Base-by-base conservation (phyloP, 257 asterid species). In the Nicotiana sylvestris region DNA sequence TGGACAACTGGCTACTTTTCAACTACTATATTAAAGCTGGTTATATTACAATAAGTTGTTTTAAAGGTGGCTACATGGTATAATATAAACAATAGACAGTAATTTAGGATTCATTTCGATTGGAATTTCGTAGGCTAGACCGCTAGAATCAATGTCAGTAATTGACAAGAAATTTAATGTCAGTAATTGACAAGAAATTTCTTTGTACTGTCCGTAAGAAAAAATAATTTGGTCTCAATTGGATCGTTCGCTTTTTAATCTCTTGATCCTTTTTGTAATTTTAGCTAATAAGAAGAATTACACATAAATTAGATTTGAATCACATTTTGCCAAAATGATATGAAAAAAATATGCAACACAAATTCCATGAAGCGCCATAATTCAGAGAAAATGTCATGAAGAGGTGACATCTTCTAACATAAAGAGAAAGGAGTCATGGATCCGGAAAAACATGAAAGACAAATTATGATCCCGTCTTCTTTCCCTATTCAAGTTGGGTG, bases 291-390 rank as follows among this genome's bases (percentile, higher is more conserved):
- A 43, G 60, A 70, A 61, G 66, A 61, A 21, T 61, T 8, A 21
- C 46, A 12, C 21, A 72, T 46, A 25, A 27, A 15, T 27, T 25
- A 13, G 35, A 74, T 25, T 49, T 74, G 9, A 49, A 74, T 74
- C 62, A 74, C 43, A 51, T 27, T 74, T 76, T 61, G 37, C 9
- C 64, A 33, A 51, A 49, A 0, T 27, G 13, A 21, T 21, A 21
- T 21, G 21, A 21, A 21, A 21, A 21, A 21, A 49, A 51, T 27
- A 76, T 76, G 80, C 5, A 15, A 51, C 80, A 49, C 4, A 49
- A 74, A 25, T 76, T 76, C 64, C 46, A 27, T 51, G 64, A 76
- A 76, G 64, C 27, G 80, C 27, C 80, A 29, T 15, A 76, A 76
- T 27, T 51, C 64, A 51, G 80, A 74, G 27, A 74, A 74, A 51